Evolutionary conservation across 768 basidiomycete species (phyloP).

Genomic region (Leccinum arenicola): DNA sequence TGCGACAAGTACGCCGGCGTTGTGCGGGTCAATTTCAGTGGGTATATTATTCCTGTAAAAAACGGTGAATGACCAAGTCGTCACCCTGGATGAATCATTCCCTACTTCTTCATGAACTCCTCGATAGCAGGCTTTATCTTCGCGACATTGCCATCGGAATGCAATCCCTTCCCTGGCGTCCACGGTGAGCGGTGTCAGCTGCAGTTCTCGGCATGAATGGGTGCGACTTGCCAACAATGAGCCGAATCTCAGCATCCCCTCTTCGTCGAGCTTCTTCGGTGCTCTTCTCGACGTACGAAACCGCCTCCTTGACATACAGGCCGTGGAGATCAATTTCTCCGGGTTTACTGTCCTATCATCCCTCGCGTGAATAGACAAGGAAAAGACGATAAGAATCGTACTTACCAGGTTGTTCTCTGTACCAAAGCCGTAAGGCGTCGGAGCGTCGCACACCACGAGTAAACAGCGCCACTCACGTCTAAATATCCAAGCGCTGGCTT

Average conservation of each 20-base stretch:
- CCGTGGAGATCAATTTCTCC: constrained; percentile 90
- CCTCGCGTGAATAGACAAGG: neutral
- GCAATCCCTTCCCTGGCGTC: constrained; percentile 74
- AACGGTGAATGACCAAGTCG: neutral
- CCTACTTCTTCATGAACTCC: constrained; percentile 78
- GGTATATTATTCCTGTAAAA: constrained; percentile 61
- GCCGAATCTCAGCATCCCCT: constrained; percentile 61
- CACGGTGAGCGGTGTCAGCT: neutral
- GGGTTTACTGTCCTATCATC: constrained; percentile 54
- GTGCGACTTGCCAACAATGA: constrained; percentile 76
- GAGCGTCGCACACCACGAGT: neutral
- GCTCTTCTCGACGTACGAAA: constrained; percentile 66
- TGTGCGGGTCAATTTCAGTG: constrained; percentile 74
- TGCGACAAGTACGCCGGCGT: constrained; percentile 83
- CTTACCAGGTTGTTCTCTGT: constrained; percentile 71
- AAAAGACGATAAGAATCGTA: constrained; percentile 18
- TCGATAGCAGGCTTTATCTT: constrained; percentile 94
- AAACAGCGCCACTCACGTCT: constrained; percentile 39
- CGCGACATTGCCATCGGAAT: constrained; percentile 70
- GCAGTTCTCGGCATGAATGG: neutral
- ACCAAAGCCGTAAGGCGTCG: neutral
- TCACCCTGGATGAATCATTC: neutral
- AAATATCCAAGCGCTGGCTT: constrained; percentile 90
- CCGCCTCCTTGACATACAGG: constrained; percentile 90
- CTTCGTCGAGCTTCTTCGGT: constrained; percentile 62